A percentile compares a stretch with the other conserved stretches of the same genome.
These are phyloP conservation scores for Golubevia sp. DNA, from an alignment of 1,284 basidiomycete species.

Conservation along the genomic window DNA sequence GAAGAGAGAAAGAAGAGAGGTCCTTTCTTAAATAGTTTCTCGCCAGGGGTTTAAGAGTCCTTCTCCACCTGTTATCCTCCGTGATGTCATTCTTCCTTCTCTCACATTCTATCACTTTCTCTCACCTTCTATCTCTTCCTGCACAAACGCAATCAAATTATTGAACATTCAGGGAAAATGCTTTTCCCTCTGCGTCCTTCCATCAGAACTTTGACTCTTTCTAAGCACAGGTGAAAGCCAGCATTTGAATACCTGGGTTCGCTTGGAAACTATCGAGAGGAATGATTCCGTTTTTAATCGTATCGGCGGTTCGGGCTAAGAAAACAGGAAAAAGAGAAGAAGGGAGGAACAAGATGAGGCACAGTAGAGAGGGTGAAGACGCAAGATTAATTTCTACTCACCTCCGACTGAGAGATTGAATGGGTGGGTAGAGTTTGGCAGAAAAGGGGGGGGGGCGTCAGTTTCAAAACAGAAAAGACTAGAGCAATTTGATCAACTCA, in stretches of 20 bases:
- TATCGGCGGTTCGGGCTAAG: constrained; percentile 14
- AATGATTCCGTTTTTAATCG: constrained; percentile 16
- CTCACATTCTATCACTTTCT: background rate
- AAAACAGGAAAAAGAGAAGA: background rate
- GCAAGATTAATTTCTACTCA: background rate
- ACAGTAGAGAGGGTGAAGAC: background rate
- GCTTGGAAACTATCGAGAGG: constrained; percentile 9
- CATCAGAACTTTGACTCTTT: background rate
- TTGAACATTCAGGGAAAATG: no score
- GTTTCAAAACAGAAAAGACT: background rate
- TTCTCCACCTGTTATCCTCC: no score
- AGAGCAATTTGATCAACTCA: no score
- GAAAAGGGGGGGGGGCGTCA: background rate
- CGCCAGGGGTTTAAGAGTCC: no score
- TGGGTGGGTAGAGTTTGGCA: background rate
- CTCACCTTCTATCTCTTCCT: background rate
- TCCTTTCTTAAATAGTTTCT: no score
- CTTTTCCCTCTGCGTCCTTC: background rate
- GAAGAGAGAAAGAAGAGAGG: background rate
- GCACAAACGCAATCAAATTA: background rate
- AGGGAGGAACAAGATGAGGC: background rate
- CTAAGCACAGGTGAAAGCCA: constrained; percentile 14
- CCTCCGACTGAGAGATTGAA: background rate
- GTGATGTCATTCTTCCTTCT: background rate
- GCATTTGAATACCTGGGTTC: constrained; percentile 15